Base-by-base conservation (phyloP, 1,139 yeast species). In the Scheffersomyces titani region DNA sequence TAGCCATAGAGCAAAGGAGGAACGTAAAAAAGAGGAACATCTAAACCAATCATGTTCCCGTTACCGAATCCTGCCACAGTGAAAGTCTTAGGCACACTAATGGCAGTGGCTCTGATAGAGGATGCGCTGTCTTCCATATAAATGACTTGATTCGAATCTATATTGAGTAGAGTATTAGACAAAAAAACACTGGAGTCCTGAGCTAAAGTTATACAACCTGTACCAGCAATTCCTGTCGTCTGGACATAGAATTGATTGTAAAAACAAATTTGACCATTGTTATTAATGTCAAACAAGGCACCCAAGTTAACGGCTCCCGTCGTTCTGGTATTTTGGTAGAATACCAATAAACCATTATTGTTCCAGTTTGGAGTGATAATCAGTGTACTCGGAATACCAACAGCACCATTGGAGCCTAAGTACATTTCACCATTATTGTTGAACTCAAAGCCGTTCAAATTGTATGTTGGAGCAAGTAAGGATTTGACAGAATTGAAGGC, bases 11-110 rank as follows among this genome's bases (percentile, higher is more conserved):
- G 59, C 51, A 71, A 59, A 6, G 65, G 59, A 2, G 48, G 48
- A 46, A 46, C 0, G 19, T 9, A 13, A 16, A 44, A 52, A 49
- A 62, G 59, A 18, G 70, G 59, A 19, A 63, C 53, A 56, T 61
- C 62, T 44, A 71, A 53, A 47, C 72, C 71, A 54, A 73, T 64
- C 13, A 61, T 56, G 54, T 71, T 74, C 11, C 72, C 72, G 54
- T 62, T 61, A 52, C 77, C 77, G 57, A 67, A 74, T 11, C 76
- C 77, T 19, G 64, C 64, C 49, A 74, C 73, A 6, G 56, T 61
- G 61, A 62, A 68, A 9, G 71, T 64, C 52, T 63, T 20, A 11
- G 21, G 69, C 5, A 61, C 30, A 11, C 63, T 55, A 47, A 65
- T 58, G 50, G 68, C 50, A n/a, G 63, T 63, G 19, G 54, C 56